Evolutionary conservation across 331 rosid genomes (phyloP), one percentile per base, ranked within the genome.

Genomic region (Quercus lobata): DNA sequence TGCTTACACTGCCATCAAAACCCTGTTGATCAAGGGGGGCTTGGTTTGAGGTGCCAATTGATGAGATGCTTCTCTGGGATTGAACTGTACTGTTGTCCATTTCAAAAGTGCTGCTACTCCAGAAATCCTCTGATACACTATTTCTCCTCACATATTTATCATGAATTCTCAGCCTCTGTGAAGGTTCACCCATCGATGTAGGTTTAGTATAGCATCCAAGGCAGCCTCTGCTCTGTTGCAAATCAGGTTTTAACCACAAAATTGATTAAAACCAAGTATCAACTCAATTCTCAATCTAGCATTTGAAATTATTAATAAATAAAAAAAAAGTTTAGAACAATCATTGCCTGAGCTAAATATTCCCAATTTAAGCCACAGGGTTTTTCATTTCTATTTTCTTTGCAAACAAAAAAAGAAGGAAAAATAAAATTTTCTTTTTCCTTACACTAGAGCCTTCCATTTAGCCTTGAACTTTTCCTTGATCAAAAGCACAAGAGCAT

Each of bases 201-300:
- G 90, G 87, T 60, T 85, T 76, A 72, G 82, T 73, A 85, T 81
- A 80, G 87, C 90, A 83, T 85, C 97, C 97, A 81, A 88, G 82
- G 84, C 98, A 90, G 87, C 99, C 91, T 87, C 99, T 95, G 97
- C 77, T 87, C 99, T 93, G 96, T 92, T 91, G 69, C 89, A 91
- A 91, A 86, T 83, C 71, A 85, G 91, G 88, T 91, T 75, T 68
- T 74, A 80, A 83, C 85, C 89, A 78, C 76, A 79, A 77, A 74
- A 88, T 41, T 85, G 92, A 91, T 90, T 78, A 87, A 63, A 78
- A 84, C 89, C 65, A 61, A 66, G 54, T 68, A 78, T 35, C 75
- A 77, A 73, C 81, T 77, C 32, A 30, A 60, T 41, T 61, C 53
- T 30, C 34, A 72, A 27, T 72, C 73, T 62, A 70, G 57, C 63